Conservation (phyloP, 768 basidiomycete species). For the Suillus plorans region DNA sequence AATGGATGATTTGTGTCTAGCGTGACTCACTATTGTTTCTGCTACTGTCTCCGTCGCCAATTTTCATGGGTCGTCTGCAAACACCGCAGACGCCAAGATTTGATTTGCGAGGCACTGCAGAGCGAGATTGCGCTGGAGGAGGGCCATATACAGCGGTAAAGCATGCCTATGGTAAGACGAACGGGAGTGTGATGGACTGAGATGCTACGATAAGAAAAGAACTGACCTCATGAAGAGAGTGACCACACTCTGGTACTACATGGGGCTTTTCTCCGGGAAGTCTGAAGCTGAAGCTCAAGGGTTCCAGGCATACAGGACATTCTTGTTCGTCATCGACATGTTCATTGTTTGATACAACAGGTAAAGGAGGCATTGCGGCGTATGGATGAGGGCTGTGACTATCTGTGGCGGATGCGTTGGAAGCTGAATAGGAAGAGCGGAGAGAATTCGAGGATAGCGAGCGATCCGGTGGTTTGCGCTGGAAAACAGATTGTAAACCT, state of each 20-base stretch:
- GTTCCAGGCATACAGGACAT: slow-evolving; percentile 96
- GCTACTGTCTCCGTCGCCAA: slow-evolving; percentile 82
- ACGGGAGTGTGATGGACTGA: not conserved
- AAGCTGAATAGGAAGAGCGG: slow-evolving; percentile 42
- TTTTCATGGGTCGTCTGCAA: slow-evolving; percentile 94
- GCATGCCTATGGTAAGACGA: slow-evolving; percentile 65
- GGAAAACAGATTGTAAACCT: slow-evolving; percentile 54
- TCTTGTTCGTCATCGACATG: slow-evolving; percentile 76
- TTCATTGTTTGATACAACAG: slow-evolving; percentile 69
- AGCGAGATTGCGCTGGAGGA: slow-evolving; percentile 57
- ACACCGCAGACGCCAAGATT: slow-evolving; percentile 96
- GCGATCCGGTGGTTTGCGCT: slow-evolving; percentile 39
- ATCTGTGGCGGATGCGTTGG: slow-evolving; percentile 41
- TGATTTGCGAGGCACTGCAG: slow-evolving; percentile 61
- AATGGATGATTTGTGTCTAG: not conserved
- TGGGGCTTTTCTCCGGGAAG: slow-evolving; percentile 97
- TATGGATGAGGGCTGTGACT: slow-evolving; percentile 48
- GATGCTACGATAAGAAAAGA: not conserved
- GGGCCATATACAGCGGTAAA: slow-evolving; percentile 97
- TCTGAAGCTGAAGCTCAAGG: slow-evolving; percentile 88
- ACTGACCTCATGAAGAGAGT: slow-evolving; percentile 90
- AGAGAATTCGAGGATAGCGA: slow-evolving; percentile 51
- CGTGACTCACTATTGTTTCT: slow-evolving; percentile 77
- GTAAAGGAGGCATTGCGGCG: slow-evolving; percentile 59
- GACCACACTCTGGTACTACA: slow-evolving; percentile 95